A percentile compares a stretch with the other conserved stretches of the same genome.
Conservation (phyloP, 768 basidiomycete genomes). For the Leccinum uliginosum region DNA sequence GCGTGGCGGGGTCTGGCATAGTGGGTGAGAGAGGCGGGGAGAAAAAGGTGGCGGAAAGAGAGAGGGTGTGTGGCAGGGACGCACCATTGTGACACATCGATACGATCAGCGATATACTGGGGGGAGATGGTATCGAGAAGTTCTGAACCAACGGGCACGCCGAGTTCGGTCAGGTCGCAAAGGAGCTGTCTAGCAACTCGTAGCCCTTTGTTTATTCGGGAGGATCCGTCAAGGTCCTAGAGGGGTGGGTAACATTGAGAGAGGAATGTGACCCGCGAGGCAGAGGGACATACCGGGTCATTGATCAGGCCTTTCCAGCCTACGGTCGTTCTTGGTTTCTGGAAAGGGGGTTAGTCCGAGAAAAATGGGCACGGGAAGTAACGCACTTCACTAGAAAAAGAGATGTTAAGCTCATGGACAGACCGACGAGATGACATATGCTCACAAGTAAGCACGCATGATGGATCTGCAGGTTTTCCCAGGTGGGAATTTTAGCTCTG, state of each 20-base stretch:
- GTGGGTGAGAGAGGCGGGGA: too few species aligned
- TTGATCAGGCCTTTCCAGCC: conserved; percentile 97
- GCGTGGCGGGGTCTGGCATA: too few species aligned
- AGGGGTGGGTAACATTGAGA: background rate
- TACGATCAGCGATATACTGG: conserved; percentile 77
- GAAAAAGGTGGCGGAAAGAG: too few species aligned
- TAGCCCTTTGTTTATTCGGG: conserved; percentile 95
- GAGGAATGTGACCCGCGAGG: background rate
- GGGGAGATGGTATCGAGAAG: conserved; percentile 84
- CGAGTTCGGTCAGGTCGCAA: conserved; percentile 83
- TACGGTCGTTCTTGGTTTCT: conserved; percentile 97
- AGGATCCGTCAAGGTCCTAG: conserved; percentile 84
- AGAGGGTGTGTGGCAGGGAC: too few species aligned
- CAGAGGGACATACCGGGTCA: conserved; percentile 54
- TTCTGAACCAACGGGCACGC: conserved; percentile 92
- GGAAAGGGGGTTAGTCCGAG: conserved; percentile 12
- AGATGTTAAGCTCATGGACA: conserved; percentile 33
- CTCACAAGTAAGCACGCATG: conserved; percentile 97
- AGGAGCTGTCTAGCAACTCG: conserved; percentile 84
- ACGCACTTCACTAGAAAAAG: conserved; percentile 36
- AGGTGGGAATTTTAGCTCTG: conserved; percentile 59
- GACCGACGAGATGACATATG: background rate
- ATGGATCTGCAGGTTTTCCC: conserved; percentile 81
- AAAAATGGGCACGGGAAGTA: background rate
- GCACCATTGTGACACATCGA: too few species aligned